Percentiles rank a stretch among this genome's conserved stretches.
phyloP scores from a whole-genome alignment of 2,329 filamentous ascomycete genomes.

The Monosporascus ibericus region DNA sequence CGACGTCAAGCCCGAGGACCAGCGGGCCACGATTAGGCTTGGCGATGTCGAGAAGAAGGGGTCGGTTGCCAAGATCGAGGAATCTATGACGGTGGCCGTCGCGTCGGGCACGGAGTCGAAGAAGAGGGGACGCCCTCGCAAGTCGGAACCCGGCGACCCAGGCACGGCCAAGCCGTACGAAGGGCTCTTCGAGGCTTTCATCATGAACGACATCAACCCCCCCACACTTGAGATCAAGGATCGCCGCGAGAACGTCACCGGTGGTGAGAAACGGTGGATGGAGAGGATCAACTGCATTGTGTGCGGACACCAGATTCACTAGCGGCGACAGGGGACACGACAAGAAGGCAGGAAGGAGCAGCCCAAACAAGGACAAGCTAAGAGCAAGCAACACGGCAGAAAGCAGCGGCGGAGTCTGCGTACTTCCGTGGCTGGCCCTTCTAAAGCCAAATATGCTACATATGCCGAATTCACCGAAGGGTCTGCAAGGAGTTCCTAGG shows the following conservation, averaged over 20 bases:
- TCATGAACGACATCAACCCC: constrained; percentile 41
- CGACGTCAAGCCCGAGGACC: constrained; percentile 42
- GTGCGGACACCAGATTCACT: constrained; percentile 42
- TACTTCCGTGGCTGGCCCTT: too few relatives aligned
- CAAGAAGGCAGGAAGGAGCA: not conserved
- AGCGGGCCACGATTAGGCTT: constrained; percentile 23
- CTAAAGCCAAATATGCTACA: too few relatives aligned
- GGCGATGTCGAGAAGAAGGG: constrained; percentile 23
- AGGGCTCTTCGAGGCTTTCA: constrained; percentile 44
- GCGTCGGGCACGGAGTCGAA: constrained; percentile 16
- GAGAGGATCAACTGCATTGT: constrained; percentile 46
- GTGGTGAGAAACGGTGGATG: constrained; percentile 47
- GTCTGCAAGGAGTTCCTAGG: too few relatives aligned
- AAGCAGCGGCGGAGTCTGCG: too few relatives aligned
- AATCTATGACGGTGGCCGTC: constrained; percentile 31
- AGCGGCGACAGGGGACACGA: constrained; percentile 8
- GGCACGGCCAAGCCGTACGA: constrained; percentile 39
- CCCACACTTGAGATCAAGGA: constrained; percentile 47
- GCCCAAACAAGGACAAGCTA: not conserved
- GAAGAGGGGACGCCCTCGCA: constrained; percentile 31
- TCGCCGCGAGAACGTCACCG: constrained; percentile 39
- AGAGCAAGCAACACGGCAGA: too few relatives aligned
- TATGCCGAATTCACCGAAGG: too few relatives aligned
- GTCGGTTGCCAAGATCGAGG: constrained; percentile 22
- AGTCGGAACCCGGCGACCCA: constrained; percentile 30